Percentiles rank a stretch among this genome's conserved stretches.
Conservation (phyloP, 2,329 filamentous ascomycete genomes). For the Beauveria asiatica region DNA sequence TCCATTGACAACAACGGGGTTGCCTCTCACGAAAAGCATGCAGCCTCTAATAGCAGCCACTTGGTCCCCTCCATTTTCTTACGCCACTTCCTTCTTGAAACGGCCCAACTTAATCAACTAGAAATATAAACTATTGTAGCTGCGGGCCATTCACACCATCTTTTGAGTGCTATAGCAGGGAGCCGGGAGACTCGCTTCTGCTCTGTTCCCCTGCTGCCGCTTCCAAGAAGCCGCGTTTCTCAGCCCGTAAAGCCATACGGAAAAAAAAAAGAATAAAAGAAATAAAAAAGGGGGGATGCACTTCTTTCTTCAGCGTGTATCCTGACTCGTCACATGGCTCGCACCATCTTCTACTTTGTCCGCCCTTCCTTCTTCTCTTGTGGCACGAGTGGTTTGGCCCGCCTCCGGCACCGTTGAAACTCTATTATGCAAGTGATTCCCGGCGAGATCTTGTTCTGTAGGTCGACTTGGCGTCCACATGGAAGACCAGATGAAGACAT, state of each 20-base stretch:
- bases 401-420: not conserved
- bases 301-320: not conserved
- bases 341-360: not conserved
- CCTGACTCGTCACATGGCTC: constrained; percentile 7
- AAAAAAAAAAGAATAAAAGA: not conserved
- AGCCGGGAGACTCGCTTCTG: not conserved
- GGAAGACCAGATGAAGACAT: constrained; percentile 1
- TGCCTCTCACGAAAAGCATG: not conserved
- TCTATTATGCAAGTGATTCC: constrained; percentile 3
- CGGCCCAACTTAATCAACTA: not conserved
- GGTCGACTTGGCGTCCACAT: not conserved
- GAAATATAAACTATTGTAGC: constrained; percentile 5
- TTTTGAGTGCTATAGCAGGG: constrained; percentile 2
- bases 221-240: not conserved
- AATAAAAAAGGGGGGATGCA: not conserved
- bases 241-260: not conserved
- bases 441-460: not conserved
- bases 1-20: not conserved
- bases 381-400: not conserved
- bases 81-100: not conserved
- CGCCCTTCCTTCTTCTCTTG: not conserved
- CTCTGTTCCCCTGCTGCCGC: not conserved
- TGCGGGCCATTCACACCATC: constrained; percentile 9
- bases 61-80: not conserved
- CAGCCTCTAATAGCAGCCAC: not conserved